phyloP scores from a whole-genome alignment of 1,139 yeast genomes.

The Candida smagusa region DNA sequence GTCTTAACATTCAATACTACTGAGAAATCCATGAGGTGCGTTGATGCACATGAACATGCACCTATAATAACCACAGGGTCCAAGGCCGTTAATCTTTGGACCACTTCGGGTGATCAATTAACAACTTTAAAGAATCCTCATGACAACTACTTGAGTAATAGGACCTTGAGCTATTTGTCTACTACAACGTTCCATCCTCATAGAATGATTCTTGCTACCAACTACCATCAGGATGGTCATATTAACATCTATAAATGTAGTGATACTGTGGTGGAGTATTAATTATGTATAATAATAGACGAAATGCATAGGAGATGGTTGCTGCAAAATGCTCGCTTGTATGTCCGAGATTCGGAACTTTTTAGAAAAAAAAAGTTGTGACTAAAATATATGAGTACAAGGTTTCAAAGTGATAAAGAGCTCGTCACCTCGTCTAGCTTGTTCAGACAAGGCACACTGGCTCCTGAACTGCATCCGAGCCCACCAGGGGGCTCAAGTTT shows the following conservation, averaged over 20 bases:
- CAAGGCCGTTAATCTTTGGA: constrained; percentile 77
- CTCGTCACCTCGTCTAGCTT: no score
- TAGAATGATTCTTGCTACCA: constrained; percentile 86
- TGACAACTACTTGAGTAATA: constrained; percentile 39
- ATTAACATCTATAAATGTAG: constrained; percentile 58
- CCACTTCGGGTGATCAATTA: constrained; percentile 76
- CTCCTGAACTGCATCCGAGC: neutral
- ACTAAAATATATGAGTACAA: no score
- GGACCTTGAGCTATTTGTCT: constrained; percentile 57
- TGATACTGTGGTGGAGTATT: constrained; percentile 40
- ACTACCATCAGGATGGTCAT: constrained; percentile 74
- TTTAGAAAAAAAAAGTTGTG: no score
- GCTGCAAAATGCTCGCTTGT: no score
- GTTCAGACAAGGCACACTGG: no score
- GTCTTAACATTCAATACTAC: constrained; percentile 59
- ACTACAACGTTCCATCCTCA: constrained; percentile 87
- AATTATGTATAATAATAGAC: constrained; percentile 2
- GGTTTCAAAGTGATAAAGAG: no score
- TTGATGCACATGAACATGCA: constrained; percentile 93
- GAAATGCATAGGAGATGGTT: no score
- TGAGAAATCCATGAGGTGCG: constrained; percentile 64
- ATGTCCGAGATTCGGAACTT: no score
- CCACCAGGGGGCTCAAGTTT: neutral
- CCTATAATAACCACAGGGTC: constrained; percentile 89
- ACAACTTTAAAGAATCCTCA: constrained; percentile 59